Conservation (phyloP, 306 rosid genomes). For the Fagus crenata region DNA sequence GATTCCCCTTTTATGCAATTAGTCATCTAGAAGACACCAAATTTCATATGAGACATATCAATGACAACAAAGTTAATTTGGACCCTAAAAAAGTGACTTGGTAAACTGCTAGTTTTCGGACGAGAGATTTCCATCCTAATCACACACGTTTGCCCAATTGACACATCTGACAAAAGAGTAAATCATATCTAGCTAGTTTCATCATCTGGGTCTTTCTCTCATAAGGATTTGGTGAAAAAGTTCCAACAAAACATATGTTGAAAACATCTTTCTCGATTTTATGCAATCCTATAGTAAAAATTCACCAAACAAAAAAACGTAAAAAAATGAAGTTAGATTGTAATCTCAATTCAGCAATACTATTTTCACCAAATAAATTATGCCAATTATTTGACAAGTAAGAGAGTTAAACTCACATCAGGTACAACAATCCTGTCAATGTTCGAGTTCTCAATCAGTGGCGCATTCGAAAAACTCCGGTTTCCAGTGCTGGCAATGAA, state of each 20-base stretch:
- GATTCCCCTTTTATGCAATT: not conserved
- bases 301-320: not conserved
- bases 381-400: not conserved
- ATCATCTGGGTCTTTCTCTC: not conserved
- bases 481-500: conserved; percentile 77
- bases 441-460: conserved; percentile 66
- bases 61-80: no score
- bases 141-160: no score
- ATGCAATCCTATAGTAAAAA: not conserved
- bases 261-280: not conserved
- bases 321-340: not conserved
- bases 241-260: not conserved
- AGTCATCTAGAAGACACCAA: not conserved
- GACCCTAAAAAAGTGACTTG: no score
- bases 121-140: no score
- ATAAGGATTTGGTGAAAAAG: not conserved
- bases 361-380: not conserved
- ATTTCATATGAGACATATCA: not conserved
- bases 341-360: not conserved
- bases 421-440: conserved; percentile 74
- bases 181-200: not conserved
- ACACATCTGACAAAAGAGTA: no score
- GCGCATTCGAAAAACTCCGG: conserved; percentile 60
- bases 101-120: no score
- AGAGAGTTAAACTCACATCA: conserved; percentile 60